Percentiles rank a stretch among this genome's conserved stretches.
Conservation (phyloP, 1,139 yeast genomes). For the Suhomyces chickasaworum region DNA sequence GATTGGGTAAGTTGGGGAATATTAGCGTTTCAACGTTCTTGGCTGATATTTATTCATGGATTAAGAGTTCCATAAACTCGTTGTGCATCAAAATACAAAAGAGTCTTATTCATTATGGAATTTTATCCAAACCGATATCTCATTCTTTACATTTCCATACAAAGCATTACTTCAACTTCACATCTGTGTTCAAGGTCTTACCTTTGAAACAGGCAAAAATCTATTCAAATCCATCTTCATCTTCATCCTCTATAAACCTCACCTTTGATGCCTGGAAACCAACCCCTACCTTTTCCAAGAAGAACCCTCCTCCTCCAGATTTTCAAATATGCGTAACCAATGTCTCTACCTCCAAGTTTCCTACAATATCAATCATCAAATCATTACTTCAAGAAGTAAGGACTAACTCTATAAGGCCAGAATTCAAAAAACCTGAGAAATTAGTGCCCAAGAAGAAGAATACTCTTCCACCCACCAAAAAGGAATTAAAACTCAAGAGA, state of each 20-base stretch:
- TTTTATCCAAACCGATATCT: slow-evolving; percentile 12
- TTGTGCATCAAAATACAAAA: background rate
- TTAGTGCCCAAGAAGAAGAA: slow-evolving; percentile 12
- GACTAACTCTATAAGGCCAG: background rate
- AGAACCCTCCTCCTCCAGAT: slow-evolving; percentile 63
- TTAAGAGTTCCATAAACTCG: background rate
- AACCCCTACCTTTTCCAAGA: slow-evolving; percentile 65
- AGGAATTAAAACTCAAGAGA: slow-evolving; percentile 23
- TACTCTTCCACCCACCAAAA: slow-evolving; percentile 19
- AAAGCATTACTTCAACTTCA: slow-evolving; percentile 38
- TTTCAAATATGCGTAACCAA: slow-evolving; percentile 67
- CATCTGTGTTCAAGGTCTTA: slow-evolving; percentile 43
- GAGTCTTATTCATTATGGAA: background rate
- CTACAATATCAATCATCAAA: slow-evolving; percentile 46
- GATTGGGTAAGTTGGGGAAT: no score
- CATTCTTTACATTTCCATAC: slow-evolving; percentile 17
- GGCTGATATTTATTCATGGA: no score
- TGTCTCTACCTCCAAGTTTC: slow-evolving; percentile 53
- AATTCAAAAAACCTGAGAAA: slow-evolving; percentile 12
- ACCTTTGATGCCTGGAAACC: slow-evolving; percentile 88
- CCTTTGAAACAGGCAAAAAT: no score
- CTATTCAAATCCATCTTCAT: background rate
- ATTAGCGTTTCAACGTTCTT: no score
- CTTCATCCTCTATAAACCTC: slow-evolving; percentile 19
- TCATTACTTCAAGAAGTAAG: slow-evolving; percentile 26